Evolutionary conservation across 1,284 basidiomycete species (phyloP).

Genomic region (Amylostereum areolatum): DNA sequence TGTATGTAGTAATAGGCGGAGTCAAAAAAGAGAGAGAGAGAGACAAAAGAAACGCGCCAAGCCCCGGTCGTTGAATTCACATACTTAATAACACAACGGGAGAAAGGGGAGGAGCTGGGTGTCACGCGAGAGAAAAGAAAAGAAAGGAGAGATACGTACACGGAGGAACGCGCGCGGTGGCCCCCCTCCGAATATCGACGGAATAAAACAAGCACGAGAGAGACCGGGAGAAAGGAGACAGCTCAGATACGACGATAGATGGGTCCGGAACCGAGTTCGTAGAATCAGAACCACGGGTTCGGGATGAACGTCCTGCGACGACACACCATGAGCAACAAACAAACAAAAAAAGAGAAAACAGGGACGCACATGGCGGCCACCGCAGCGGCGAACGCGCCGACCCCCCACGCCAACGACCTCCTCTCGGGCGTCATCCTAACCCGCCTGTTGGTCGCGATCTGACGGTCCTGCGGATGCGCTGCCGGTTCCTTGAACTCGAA

Average conservation of each 20-base stretch:
- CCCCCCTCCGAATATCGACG: too few relatives aligned
- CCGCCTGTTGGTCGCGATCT: constrained; percentile 62
- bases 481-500: constrained; percentile 59
- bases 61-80: constrained; percentile 3
- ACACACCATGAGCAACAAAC: constrained; percentile 3
- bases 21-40: constrained; percentile 5
- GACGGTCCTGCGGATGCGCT: constrained; percentile 49
- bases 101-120: background rate
- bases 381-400: constrained; percentile 68
- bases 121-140: constrained; percentile 1
- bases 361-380: constrained; percentile 49
- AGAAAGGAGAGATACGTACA: constrained; percentile 1
- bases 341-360: background rate
- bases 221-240: constrained; percentile 1
- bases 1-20: background rate
- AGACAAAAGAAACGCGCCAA: background rate
- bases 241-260: background rate
- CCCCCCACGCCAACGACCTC: constrained; percentile 70
- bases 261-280: background rate
- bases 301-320: constrained; percentile 22
- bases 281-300: constrained; percentile 13
- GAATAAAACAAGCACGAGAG: constrained; percentile 2
- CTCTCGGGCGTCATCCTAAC: constrained; percentile 49
- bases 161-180: background rate
- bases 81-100: constrained; percentile 1